Base-by-base conservation (phyloP, 129 eudicot species). In the Flaveria sonorensis region DNA sequence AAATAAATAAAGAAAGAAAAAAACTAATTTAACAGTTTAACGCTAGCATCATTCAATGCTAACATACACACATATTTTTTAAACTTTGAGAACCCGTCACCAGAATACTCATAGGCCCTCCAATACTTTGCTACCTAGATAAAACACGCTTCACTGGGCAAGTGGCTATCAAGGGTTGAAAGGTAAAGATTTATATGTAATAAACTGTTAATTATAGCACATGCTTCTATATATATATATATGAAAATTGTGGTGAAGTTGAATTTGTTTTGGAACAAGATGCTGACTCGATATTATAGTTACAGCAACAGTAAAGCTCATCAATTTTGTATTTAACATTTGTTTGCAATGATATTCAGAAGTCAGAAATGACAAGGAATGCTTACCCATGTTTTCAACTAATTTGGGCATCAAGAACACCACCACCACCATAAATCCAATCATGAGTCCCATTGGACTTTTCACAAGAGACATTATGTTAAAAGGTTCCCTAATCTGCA, bases 391-490 rank as follows among this genome's bases (percentile, higher is more conserved):
- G 83, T 84, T 88, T 51, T 90, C 96, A 63, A 86, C 91, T 64
- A 91, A 71, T 81, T 94, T 94, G 51, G 99, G 99, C 99, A 94
- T 94, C 82, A 94, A 40, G 78, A 94, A 94, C 82, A 94, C 82
- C 88, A 94, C 96, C 75, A 94, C 52, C 65, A 88, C 80, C 99
- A 94, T 94, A 84, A 94, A 94, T 20, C 97, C 96, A 19, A 91
- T 85, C 99, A 94, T 94, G 77, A 94, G 88, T 60, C 99, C 99
- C 97, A 94, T 94, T 64, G 99, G 99, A 74, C 99, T 94, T 76
- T 94, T 94, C 84, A 89, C 88, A 40, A 94, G 6, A 6, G 97
- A 89, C 96, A 94, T 83, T 50, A 86, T 32, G 68, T 81, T 74
- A 86, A 94, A 94, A 46, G 99, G 97, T 76, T 94, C 99, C 84